phyloP scores from a whole-genome alignment of 495 filamentous ascomycete genomes.

The Bryoglossum gracile region DNA sequence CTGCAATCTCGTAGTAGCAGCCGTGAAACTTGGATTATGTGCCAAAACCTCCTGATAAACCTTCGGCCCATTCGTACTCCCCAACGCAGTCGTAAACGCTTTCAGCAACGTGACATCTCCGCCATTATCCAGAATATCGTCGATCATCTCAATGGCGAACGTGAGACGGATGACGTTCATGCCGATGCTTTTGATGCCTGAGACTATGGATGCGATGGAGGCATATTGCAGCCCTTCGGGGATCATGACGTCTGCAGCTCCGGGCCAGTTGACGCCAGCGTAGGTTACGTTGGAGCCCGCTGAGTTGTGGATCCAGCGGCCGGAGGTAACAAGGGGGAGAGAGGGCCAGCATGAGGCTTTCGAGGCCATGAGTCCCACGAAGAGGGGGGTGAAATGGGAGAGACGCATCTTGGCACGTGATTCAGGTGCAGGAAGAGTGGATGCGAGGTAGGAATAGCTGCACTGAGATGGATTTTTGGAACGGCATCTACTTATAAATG shows the following conservation, averaged over 20 bases:
- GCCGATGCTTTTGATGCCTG: conserved; percentile 31
- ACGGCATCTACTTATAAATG: background rate
- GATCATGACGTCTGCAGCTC: conserved; percentile 36
- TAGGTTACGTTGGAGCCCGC: conserved; percentile 31
- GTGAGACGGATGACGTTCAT: conserved; percentile 40
- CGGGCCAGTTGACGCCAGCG: conserved; percentile 41
- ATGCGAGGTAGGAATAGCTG: background rate
- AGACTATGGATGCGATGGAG: conserved; percentile 32
- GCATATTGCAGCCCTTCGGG: conserved; percentile 39
- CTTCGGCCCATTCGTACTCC: conserved; percentile 29
- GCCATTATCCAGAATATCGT: conserved; percentile 50
- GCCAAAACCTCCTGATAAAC: conserved; percentile 28
- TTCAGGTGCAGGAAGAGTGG: background rate
- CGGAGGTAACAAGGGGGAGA: conserved; percentile 17
- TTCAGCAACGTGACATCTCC: conserved; percentile 38
- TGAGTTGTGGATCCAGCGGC: conserved; percentile 35
- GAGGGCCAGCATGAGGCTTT: conserved; percentile 4
- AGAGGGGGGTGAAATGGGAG: background rate
- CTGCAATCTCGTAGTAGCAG: conserved; percentile 33
- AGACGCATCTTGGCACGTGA: conserved; percentile 8
- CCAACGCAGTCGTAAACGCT: conserved; percentile 37
- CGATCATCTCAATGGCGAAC: conserved; percentile 45
- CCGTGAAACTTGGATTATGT: conserved; percentile 30
- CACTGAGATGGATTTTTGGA: background rate
- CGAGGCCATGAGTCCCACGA: background rate